phyloP scores from a whole-genome alignment of 805 yeast species.

The Metschnikowia anglica region DNA sequence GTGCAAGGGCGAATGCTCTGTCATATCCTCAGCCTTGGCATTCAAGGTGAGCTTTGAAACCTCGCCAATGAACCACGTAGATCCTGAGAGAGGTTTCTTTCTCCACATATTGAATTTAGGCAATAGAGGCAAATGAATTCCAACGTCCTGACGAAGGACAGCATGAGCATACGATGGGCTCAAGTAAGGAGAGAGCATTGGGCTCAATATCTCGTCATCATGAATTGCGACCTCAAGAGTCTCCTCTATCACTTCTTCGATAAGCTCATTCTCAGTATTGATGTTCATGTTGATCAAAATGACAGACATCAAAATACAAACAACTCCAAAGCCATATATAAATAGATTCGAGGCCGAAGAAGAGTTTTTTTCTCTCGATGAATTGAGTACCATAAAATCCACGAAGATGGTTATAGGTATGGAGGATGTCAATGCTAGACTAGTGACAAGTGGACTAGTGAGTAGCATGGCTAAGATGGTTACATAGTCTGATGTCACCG shows the following conservation, averaged over 20 bases:
- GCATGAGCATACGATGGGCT: slow-evolving; percentile 16
- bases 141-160: slow-evolving; percentile 12
- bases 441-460: slow-evolving; percentile 53
- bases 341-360: slow-evolving; percentile 23
- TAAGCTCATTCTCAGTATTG: slow-evolving; percentile 44
- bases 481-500: slow-evolving; percentile 49
- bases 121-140: slow-evolving; percentile 18
- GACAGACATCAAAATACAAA: slow-evolving; percentile 46
- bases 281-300: slow-evolving; percentile 45
- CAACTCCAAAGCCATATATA: slow-evolving; percentile 47
- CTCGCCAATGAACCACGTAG: slow-evolving; percentile 6
- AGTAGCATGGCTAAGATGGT: slow-evolving; percentile 51
- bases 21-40: not conserved
- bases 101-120: slow-evolving; percentile 21
- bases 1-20: slow-evolving; percentile 7
- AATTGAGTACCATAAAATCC: slow-evolving; percentile 40
- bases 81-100: slow-evolving; percentile 7
- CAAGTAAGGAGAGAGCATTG: slow-evolving; percentile 46
- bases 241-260: slow-evolving; percentile 47
- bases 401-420: slow-evolving; percentile 53
- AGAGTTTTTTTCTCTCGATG: slow-evolving; percentile 22
- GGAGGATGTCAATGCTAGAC: slow-evolving; percentile 50
- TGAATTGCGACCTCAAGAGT: slow-evolving; percentile 49
- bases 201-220: slow-evolving; percentile 46
- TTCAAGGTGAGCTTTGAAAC: slow-evolving; percentile 7